phyloP scores from a whole-genome alignment of 2,329 filamentous ascomycete genomes.

The Fusarium camptoceras region DNA sequence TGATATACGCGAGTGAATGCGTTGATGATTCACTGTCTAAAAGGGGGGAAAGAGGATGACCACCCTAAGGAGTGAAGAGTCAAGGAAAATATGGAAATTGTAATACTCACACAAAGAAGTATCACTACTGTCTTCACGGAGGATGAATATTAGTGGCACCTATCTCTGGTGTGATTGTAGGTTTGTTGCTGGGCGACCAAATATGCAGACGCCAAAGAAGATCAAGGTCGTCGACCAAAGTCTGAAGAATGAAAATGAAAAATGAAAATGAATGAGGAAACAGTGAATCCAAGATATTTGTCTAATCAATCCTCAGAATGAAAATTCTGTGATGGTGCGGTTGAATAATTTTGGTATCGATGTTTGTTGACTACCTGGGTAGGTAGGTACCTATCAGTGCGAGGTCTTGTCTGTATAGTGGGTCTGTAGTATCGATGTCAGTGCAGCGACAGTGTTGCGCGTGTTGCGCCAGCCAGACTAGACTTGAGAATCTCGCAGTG shows the following conservation, averaged over 20 bases:
- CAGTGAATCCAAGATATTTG: not conserved
- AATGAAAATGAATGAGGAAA: not conserved
- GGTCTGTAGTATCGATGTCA: not conserved
- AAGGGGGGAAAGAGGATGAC: not conserved
- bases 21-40: slow-evolving; percentile 25
- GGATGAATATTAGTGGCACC: not conserved
- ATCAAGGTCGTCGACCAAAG: not conserved
- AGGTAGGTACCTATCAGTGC: not conserved
- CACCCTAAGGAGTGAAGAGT: not conserved
- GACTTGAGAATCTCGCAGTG: not conserved
- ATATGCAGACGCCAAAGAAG: slow-evolving; percentile 2
- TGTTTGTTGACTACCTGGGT: slow-evolving; percentile 21
- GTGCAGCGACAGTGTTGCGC: slow-evolving; percentile 1
- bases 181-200: slow-evolving; percentile 38
- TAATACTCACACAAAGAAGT: slow-evolving; percentile 1
- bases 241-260: not conserved
- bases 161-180: slow-evolving; percentile 6
- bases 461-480: not conserved
- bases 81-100: not conserved
- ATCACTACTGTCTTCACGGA: slow-evolving; percentile 3
- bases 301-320: not conserved
- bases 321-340: too few relatives aligned
- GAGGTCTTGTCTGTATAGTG: not conserved
- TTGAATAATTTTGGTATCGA: not conserved
- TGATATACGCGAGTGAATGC: not conserved